Base-by-base conservation (phyloP, 495 filamentous ascomycete species). In the Penicillium taxi region DNA sequence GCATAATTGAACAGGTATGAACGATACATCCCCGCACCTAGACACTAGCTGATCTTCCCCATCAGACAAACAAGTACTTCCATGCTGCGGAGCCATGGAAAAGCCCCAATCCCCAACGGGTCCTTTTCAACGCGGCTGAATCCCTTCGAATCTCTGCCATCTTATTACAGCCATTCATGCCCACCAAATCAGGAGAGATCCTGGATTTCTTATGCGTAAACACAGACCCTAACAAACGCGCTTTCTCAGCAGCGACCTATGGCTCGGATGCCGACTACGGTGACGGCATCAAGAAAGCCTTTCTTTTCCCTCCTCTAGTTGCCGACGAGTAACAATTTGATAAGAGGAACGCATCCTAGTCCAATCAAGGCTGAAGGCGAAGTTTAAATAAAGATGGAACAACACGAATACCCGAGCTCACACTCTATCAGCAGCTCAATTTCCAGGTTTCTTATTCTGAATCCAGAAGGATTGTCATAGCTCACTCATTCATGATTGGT, bases 81-180 rank as follows among this genome's bases (percentile, higher is more conserved):
- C 62, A 75, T 38, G 43, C 62, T 8, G 44, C 60, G 28, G 64
- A 65, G n/a, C 81, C 82, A 4, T 85, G 81, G 82, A 36, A 66
- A 29, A 47, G 51, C 17, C 34, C 72, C 34, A 50, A 73, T 16
- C 41, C 67, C 9, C 61, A 74, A 39, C 55, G 64, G 37, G 66
- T 72, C 26, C 61, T 98, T 26, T 95, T 75, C 54, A 67, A 83
- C 22, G 67, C 70, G 34, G 76, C 78, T 2, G 91, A 98, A 55
- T 74, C 79, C n/a, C 54, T 96, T 26, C 80, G 91, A 14, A 74
- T 96, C 22, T 60, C 65, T 3, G 86, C 80, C 6, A 95, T 96
- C 37, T 63, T 96, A 23, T 64, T 98, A 19, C 90, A 94, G 57
- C 88, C 91, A 3, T 88, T 82, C 52, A 88, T 96, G 72, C 91